Evolutionary conservation across 164 flowering plant genomes (phyloP).

Genomic region (Malania oleifera): DNA sequence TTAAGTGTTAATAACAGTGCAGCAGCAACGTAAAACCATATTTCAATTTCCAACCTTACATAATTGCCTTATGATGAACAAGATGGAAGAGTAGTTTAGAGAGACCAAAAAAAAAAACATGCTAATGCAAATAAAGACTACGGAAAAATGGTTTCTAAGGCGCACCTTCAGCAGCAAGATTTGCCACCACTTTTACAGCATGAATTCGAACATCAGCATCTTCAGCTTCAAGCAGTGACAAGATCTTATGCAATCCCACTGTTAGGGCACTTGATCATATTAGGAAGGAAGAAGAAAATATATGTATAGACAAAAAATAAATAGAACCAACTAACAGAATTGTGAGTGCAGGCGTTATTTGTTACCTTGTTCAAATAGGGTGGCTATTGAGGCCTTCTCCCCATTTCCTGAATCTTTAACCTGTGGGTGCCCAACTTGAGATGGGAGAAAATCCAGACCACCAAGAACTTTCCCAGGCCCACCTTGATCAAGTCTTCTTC

Average conservation of each 20-base stretch:
- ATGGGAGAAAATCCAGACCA: constrained; percentile 48
- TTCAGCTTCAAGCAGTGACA: constrained; percentile 89
- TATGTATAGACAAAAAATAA: not conserved
- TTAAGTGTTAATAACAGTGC: too few species aligned
- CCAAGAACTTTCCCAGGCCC: constrained; percentile 33
- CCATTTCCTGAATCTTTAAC: constrained; percentile 54
- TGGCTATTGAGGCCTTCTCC: constrained; percentile 75
- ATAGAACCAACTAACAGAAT: not conserved
- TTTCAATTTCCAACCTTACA: too few species aligned
- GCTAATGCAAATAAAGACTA: too few species aligned
- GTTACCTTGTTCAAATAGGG: constrained; percentile 91
- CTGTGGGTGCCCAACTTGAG: constrained; percentile 54
- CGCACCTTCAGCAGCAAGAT: constrained; percentile 94
- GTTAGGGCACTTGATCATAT: constrained; percentile 15
- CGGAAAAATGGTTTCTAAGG: too few species aligned
- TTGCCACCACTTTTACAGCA: constrained; percentile 99
- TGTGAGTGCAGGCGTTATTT: not conserved
- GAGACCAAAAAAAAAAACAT: too few species aligned
- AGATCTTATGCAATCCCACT: constrained; percentile 97
- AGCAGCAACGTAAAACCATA: too few species aligned
- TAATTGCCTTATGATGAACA: too few species aligned
- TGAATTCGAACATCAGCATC: constrained; percentile 90
- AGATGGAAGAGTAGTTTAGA: too few species aligned
- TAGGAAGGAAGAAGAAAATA: constrained; percentile 1
- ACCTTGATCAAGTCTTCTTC: constrained; percentile 61